Evolutionary conservation across 495 filamentous ascomycete genomes (phyloP), one percentile per base, ranked within the genome.

Genomic region (Trypethelium eluteriae): DNA sequence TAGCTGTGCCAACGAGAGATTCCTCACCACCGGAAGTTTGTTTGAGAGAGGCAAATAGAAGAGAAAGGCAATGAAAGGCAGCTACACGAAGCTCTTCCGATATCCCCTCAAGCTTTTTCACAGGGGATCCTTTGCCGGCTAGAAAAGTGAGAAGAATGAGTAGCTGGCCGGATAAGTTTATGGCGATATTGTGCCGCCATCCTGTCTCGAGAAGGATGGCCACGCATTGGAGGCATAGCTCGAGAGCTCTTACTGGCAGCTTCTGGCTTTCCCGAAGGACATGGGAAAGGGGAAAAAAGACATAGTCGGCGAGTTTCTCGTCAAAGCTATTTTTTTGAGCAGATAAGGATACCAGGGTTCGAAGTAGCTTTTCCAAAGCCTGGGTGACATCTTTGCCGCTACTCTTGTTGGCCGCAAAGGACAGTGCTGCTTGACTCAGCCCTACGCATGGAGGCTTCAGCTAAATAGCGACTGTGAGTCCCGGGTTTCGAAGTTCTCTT

Each of bases 221-320:
- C 41, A 97, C 77, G 67, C 89, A 92, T 66, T 85, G 82, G 18
- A 97, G 82, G 41, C 86, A 84, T 35, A 88, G 70, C 75, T 99
- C 94, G 3, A 93, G 74, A 34, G 89, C 85, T 39, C 84, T 83
- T 38, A 89, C 82, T 5, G 95, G 84, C 39, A 92, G 81, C 38
- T 81, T 80, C 68, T 92, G 85, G 62, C 87, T 87, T 62, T 86
- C 82, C 65, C 89, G 87, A 69, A 99, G 88, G 62, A 98, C 85
- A 68, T 95, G 89, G 2, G 90, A 91, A 0, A 99, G 78, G 0
- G 94, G 94, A 70, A 96, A 94, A 81, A 98, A 98, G 70, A 89
- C 84, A 79, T 96, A 99, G 75, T 97, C 91, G 7, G 92, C 94
- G 36, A 97, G 78, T 75, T 91, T 92, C 63, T 85, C 81, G 73